Percentiles rank a stretch among this genome's conserved stretches.
phyloP scores from a whole-genome alignment of 2,329 filamentous ascomycete species.

The Bipolaris bicolor region DNA sequence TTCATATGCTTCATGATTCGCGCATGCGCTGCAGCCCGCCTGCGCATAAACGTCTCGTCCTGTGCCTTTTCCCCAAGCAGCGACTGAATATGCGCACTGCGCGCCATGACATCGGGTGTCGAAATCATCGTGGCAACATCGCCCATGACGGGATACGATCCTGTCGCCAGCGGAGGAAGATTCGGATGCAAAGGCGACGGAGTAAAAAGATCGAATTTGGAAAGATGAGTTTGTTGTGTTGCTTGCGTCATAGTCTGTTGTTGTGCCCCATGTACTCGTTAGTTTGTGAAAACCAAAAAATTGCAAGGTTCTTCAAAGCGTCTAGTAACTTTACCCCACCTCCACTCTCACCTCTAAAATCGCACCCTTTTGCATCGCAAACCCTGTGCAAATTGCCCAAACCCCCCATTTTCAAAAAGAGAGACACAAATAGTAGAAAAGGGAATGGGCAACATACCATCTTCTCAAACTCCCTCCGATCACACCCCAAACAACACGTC shows the following conservation, averaged over 20 bases:
- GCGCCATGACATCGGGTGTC: constrained; percentile 29
- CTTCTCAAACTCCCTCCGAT: constrained; percentile 34
- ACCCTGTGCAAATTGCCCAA: too few relatives aligned
- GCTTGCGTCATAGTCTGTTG: constrained; percentile 42
- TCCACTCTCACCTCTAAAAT: too few relatives aligned
- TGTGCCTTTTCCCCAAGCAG: constrained; percentile 17
- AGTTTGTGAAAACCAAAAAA: neutral
- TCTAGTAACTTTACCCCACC: too few relatives aligned
- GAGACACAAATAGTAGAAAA: too few relatives aligned
- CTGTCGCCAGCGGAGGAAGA: constrained; percentile 30
- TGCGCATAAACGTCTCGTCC: constrained; percentile 14
- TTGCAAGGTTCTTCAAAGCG: too few relatives aligned
- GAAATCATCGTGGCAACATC: constrained; percentile 31
- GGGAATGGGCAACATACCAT: too few relatives aligned
- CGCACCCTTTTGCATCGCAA: too few relatives aligned
- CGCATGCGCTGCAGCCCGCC: constrained; percentile 26
- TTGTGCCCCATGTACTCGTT: neutral
- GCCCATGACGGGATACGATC: constrained; percentile 29
- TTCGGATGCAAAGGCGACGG: constrained; percentile 35
- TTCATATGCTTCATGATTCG: constrained; percentile 29
- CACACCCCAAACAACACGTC: constrained; percentile 38
- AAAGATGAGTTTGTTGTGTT: constrained; percentile 25
- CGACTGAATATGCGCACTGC: constrained; percentile 25
- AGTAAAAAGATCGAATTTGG: constrained; percentile 44
- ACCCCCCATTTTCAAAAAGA: too few relatives aligned